Conservation (phyloP, 2,329 filamentous ascomycete genomes). For the Xylariaceae sp. region DNA sequence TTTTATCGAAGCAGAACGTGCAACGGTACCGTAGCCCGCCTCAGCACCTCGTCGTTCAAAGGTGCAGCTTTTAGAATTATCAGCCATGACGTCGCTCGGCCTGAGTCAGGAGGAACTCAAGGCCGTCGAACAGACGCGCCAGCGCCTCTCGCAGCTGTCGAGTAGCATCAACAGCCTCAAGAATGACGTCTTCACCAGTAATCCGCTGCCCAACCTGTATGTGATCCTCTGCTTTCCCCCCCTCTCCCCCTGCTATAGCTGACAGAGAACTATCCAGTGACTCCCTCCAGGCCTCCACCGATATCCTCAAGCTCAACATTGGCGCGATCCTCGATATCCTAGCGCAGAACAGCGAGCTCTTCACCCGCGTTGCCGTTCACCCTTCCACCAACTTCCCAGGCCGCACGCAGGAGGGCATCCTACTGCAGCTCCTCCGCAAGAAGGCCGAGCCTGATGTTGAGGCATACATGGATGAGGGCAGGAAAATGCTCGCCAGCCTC, state of each 20-base stretch:
- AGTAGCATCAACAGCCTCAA: conserved; percentile 70
- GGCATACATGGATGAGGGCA: conserved; percentile 71
- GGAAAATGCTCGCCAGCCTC: conserved; percentile 46
- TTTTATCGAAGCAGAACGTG: too few relatives aligned
- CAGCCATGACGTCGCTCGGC: conserved; percentile 51
- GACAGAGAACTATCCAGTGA: conserved; percentile 52
- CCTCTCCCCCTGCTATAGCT: conserved; percentile 1
- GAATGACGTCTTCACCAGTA: conserved; percentile 63
- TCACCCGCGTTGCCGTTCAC: conserved; percentile 74
- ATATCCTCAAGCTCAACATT: conserved; percentile 75
- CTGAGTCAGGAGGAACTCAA: conserved; percentile 67
- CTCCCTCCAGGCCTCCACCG: conserved; percentile 73
- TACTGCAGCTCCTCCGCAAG: conserved; percentile 77
- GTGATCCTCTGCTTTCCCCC: conserved; percentile 32
- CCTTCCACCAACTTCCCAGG: conserved; percentile 78
- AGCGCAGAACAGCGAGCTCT: conserved; percentile 68
- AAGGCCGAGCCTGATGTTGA: conserved; percentile 82
- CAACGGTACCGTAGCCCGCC: too few relatives aligned
- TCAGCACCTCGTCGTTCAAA: too few relatives aligned
- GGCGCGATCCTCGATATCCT: conserved; percentile 69
- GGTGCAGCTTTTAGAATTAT: background rate
- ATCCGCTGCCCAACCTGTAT: conserved; percentile 72
- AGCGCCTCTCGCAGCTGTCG: conserved; percentile 70
- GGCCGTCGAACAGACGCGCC: conserved; percentile 72
- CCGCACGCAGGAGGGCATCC: conserved; percentile 68